Evolutionary conservation across 306 rosid genomes (phyloP).

Genomic region (Senna tora): DNA sequence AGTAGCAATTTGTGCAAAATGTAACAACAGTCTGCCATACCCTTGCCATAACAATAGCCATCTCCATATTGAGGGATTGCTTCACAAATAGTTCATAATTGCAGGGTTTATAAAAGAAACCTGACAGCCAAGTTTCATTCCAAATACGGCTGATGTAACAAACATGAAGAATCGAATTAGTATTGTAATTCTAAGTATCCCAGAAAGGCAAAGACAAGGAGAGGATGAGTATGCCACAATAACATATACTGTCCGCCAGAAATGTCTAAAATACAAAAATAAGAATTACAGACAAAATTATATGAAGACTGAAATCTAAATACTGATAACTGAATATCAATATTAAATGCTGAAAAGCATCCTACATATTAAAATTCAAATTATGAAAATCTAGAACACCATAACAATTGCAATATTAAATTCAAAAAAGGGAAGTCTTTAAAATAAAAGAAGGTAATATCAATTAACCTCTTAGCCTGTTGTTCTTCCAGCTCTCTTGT

Average conservation of each 20-base stretch:
- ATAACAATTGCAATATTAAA: constrained; percentile 12
- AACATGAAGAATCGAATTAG: constrained; percentile 28
- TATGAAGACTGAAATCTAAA: background rate
- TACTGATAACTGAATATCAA: background rate
- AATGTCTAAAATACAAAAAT: constrained; percentile 2
- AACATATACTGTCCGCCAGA: background rate
- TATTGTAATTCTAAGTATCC: constrained; percentile 17
- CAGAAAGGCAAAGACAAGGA: background rate
- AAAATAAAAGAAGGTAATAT: constrained; percentile 32
- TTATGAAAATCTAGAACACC: constrained; percentile 16
- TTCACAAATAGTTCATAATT: constrained; percentile 97
- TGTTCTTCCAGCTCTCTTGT: constrained; percentile 90
- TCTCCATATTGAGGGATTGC: constrained; percentile 99
- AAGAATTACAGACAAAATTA: background rate
- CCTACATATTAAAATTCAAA: constrained; percentile 6
- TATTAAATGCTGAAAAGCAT: constrained; percentile 11
- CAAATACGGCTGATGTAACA: constrained; percentile 85
- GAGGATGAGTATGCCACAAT: constrained; percentile 2
- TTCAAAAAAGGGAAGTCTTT: constrained; percentile 7
- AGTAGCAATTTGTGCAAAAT: background rate
- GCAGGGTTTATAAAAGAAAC: constrained; percentile 99
- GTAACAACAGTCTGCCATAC: constrained; percentile 53
- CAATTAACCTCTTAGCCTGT: constrained; percentile 82
- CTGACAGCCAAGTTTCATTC: constrained; percentile 96
- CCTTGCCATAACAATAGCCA: constrained; percentile 99